These are phyloP conservation scores for Oenanthe sinensis DNA, from an alignment of 129 eudicot genomes.

Conservation along the genomic window DNA sequence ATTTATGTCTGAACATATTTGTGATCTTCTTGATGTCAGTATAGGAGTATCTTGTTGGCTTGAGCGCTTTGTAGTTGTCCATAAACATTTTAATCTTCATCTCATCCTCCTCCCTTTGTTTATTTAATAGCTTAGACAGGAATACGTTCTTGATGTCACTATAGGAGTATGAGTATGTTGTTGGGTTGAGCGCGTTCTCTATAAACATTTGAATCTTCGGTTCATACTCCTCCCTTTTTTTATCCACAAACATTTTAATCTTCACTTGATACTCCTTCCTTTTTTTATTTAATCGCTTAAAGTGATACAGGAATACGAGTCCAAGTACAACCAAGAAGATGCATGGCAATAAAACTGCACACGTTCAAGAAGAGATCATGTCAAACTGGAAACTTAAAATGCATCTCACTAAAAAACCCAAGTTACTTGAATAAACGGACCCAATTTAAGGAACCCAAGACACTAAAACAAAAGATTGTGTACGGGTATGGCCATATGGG, in stretches of 20 bases:
- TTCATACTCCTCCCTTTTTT: neutral
- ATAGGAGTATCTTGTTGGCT: conserved; percentile 30
- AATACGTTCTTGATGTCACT: conserved; percentile 20
- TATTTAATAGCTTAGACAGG: neutral
- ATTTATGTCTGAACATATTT: conserved; percentile 18
- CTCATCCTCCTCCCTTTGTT: neutral
- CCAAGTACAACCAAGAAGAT: neutral
- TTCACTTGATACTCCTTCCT: neutral
- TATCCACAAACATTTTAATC: conserved; percentile 16
- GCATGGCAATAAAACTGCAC: neutral
- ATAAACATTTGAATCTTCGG: neutral
- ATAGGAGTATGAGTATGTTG: conserved; percentile 27
- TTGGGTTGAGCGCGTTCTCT: conserved; percentile 24
- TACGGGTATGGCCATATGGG: too few relatives aligned
- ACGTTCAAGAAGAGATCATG: neutral
- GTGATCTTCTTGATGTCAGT: conserved; percentile 29
- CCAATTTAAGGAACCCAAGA: neutral
- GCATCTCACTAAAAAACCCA: too few relatives aligned
- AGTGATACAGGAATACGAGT: neutral
- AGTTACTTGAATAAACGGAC: too few relatives aligned
- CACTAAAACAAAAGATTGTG: neutral
- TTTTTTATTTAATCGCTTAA: neutral
- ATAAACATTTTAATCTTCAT: conserved; percentile 1
- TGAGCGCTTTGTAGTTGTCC: conserved; percentile 22
- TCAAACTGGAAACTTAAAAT: neutral